phyloP scores from a whole-genome alignment of 2,329 filamentous ascomycete species.

The Beauveria varroae region DNA sequence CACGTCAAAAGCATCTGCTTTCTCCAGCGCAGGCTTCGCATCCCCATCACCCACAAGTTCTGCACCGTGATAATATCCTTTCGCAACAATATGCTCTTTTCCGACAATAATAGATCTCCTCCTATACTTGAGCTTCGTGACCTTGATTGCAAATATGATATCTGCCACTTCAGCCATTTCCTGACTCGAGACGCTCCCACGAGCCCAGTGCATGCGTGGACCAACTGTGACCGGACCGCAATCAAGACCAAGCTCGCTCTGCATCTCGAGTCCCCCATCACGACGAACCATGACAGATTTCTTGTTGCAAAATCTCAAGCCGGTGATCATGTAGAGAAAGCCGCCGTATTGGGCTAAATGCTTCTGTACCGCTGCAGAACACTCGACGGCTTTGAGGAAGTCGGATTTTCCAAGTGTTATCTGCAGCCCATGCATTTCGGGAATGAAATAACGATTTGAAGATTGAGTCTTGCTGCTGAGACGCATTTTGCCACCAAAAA shows the following conservation, averaged over 20 bases:
- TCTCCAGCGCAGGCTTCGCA: background rate
- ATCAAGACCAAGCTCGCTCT: background rate
- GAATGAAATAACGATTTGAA: background rate
- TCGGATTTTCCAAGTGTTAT: background rate
- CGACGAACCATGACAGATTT: background rate
- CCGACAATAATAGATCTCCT: background rate
- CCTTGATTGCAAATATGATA: background rate
- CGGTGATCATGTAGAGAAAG: background rate
- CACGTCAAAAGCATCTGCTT: background rate
- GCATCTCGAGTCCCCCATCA: background rate
- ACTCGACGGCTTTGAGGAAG: background rate
- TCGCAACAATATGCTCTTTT: background rate
- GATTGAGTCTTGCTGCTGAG: background rate
- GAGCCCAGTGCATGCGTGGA: background rate
- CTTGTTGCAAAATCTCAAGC: background rate
- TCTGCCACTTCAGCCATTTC: background rate
- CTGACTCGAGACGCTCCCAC: background rate
- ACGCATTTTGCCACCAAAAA: background rate
- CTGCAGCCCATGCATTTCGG: background rate
- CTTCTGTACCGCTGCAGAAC: background rate
- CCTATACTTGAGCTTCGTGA: background rate
- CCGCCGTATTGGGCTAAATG: background rate
- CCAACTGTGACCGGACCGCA: background rate
- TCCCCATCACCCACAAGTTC: background rate
- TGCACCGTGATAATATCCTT: background rate